Base-by-base conservation (phyloP, 257 asterid genomes). In the Apocynum venetum region DNA sequence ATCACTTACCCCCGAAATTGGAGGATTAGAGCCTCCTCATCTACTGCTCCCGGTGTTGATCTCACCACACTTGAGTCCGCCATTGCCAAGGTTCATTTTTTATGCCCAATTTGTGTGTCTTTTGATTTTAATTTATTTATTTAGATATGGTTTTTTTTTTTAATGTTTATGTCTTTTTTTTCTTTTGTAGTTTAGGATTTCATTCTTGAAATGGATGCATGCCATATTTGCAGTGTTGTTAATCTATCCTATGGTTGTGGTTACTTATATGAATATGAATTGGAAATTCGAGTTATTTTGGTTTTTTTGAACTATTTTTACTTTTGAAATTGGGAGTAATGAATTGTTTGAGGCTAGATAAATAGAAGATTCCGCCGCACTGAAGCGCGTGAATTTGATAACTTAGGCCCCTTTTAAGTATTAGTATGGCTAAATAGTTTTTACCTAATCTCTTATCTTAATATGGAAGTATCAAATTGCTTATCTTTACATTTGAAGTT, bases 1-100 rank as follows among this genome's bases (percentile, higher is more conserved):
- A 67, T 66, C 57, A 36, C 76, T 12, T 80, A 76, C 57, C 82
- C 84, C 40, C 69, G 67, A 57, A 81, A 63, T 46, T 81, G 73
- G 59, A 73, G 59, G 71, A 56, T 85, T 51, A 83, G 83, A 67
- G 90, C 92, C 64, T 82, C 95, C n/a, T 90, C 98, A 19, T 86
- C 98, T 12, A 88, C 96, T 78, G 91, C 89, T 55, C 91, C 94
- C 8, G 93, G 93, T n/a, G 89, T 89, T 61, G 88, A 90, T 79
- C 72, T 91, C 40, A 78, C 87, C 56, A 43, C 86, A 9, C 94
- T 93, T 38, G 84, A 90, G 57, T 87, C 91, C 63, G 97, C 98
- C 81, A 85, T 93, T 81, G 83, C 88, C 36, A 83, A 89, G 96
- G 98, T 93, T 59, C 17, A 66, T 63, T 71, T 78, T 15, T 25